A percentile compares a stretch with the other conserved stretches of the same genome.
Evolutionary conservation across 441 rosid genomes (phyloP).

Genomic region (Geranium incanum): DNA sequence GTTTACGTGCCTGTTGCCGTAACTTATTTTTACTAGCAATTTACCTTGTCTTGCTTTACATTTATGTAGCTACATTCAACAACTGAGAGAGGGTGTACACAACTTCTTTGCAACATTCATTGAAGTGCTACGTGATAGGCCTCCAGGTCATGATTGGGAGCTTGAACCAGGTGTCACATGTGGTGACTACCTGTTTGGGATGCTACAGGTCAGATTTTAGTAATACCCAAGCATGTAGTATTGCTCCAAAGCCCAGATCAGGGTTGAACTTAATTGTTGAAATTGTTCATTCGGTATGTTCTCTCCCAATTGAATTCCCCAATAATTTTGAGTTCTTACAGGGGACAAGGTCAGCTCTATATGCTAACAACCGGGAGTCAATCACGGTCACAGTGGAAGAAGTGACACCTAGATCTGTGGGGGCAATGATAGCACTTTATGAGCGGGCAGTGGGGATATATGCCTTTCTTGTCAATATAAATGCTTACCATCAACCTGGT

Average conservation of each 20-base stretch:
- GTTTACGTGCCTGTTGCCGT: constrained; percentile 9
- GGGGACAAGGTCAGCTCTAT: constrained; percentile 97
- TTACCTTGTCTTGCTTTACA: constrained; percentile 9
- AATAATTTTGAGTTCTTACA: constrained; percentile 21
- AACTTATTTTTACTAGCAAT: constrained; percentile 10
- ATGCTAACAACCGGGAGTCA: constrained; percentile 80
- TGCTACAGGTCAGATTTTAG: constrained; percentile 67
- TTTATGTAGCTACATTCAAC: constrained; percentile 77
- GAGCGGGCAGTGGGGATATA: constrained; percentile 96
- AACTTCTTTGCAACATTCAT: constrained; percentile 93
- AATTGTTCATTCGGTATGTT: no score
- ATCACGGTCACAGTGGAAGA: constrained; percentile 81
- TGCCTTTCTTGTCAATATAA: constrained; percentile 74
- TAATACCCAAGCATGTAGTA: background rate
- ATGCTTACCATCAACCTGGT: constrained; percentile 99
- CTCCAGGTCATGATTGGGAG: constrained; percentile 99
- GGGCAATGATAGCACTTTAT: constrained; percentile 85
- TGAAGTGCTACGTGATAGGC: constrained; percentile 90
- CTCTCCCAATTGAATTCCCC: no score
- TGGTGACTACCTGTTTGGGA: constrained; percentile 94
- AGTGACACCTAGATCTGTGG: constrained; percentile 84
- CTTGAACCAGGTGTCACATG: constrained; percentile 99
- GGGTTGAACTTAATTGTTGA: constrained; percentile 7
- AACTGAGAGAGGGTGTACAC: constrained; percentile 93
- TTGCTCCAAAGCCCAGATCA: background rate